Percentiles rank a stretch among this genome's conserved stretches.
These are phyloP conservation scores for Erodium trifolium DNA, from an alignment of 441 rosid species.

Conservation along the genomic window DNA sequence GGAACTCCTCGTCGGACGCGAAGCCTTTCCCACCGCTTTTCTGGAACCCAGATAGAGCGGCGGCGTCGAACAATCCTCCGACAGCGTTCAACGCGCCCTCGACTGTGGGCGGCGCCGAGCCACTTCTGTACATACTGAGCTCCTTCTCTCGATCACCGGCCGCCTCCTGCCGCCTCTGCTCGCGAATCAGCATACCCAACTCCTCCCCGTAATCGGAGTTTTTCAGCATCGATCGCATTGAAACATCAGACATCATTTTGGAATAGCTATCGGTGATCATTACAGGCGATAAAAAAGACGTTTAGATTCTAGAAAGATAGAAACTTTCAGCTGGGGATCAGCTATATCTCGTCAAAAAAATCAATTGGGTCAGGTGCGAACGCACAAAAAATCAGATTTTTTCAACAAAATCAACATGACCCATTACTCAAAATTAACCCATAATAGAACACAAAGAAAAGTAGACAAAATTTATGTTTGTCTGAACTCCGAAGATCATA, in stretches of 20 bases:
- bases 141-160: conserved; percentile 47
- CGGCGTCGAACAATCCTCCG: conserved; percentile 42
- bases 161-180: no score
- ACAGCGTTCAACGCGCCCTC: conserved; percentile 58
- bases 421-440: conserved; percentile 14
- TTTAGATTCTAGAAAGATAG: background rate
- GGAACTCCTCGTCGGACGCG: conserved; percentile 46
- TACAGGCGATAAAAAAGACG: background rate
- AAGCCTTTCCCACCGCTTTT: background rate
- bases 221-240: conserved; percentile 46
- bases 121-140: conserved; percentile 49
- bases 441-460: conserved; percentile 8
- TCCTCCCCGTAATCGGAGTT: conserved; percentile 37
- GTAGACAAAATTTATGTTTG: no score
- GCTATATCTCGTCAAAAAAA: conserved; percentile 4
- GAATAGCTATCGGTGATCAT: conserved; percentile 36
- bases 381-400: background rate
- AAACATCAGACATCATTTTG: conserved; percentile 27
- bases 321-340: conserved; percentile 13
- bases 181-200: conserved; percentile 33
- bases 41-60: conserved; percentile 25
- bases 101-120: conserved; percentile 73
- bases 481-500: background rate
- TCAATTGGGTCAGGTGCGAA: conserved; percentile 12
- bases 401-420: background rate